A percentile compares a stretch with the other conserved stretches of the same genome.
phyloP scores from a whole-genome alignment of 345 rosid species.

The Eucalyptus tenuipes region DNA sequence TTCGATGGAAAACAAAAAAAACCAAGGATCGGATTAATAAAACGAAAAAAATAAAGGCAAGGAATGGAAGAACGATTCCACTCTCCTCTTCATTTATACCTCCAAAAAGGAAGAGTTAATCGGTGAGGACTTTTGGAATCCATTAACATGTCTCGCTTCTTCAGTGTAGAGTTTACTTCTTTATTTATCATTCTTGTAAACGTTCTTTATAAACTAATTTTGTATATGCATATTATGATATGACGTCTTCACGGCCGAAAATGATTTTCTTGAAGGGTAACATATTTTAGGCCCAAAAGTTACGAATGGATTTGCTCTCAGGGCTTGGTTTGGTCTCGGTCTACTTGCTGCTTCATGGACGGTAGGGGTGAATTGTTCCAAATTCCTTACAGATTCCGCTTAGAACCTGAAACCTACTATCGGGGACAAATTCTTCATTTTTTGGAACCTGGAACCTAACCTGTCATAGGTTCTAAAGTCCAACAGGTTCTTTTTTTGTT shows the following conservation, averaged over 20 bases:
- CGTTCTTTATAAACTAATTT: neutral
- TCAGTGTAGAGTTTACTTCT: neutral
- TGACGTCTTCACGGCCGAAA: neutral
- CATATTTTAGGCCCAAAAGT: neutral
- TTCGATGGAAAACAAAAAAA: neutral
- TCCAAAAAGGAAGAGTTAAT: neutral
- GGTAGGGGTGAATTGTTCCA: too few relatives aligned
- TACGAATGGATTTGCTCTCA: neutral
- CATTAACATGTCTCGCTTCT: neutral
- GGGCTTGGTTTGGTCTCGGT: neutral
- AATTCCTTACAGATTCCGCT: too few relatives aligned
- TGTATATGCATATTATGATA: neutral
- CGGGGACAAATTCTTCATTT: too few relatives aligned
- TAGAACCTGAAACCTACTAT: too few relatives aligned
- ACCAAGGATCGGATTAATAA: neutral
- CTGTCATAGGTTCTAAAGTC: accelerated
- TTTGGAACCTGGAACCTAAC: too few relatives aligned
- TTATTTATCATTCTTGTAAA: neutral
- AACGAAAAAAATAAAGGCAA: neutral
- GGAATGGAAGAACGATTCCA: neutral
- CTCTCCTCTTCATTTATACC: neutral
- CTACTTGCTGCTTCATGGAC: neutral
- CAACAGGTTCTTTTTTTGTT: too few relatives aligned
- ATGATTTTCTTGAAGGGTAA: neutral
- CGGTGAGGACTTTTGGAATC: neutral